phyloP scores from a whole-genome alignment of 2,329 filamentous ascomycete species.

The Hypoxylon sp. region DNA sequence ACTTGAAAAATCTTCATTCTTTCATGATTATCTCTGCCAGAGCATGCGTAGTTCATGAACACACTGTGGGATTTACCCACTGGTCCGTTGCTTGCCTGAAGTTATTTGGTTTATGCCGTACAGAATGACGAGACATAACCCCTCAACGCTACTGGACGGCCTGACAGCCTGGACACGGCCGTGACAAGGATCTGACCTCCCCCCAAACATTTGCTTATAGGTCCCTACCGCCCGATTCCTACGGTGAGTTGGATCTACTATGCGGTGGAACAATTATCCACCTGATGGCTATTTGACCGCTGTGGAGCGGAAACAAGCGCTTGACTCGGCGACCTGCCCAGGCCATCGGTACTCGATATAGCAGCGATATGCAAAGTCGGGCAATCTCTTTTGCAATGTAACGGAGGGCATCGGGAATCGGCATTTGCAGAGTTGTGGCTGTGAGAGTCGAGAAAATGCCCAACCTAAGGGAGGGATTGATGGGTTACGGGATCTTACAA shows the following conservation, averaged over 20 bases:
- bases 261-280: conserved; percentile 37
- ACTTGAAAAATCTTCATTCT: conserved; percentile 1
- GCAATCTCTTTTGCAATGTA: conserved; percentile 17
- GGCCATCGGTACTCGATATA: conserved; percentile 40
- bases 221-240: conserved; percentile 19
- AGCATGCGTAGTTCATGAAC: conserved; percentile 5
- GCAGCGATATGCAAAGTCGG: conserved; percentile 37
- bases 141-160: not conserved
- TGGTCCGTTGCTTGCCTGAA: conserved; percentile 16
- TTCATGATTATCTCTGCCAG: conserved; percentile 12
- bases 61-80: conserved; percentile 4
- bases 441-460: conserved; percentile 13
- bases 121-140: conserved; percentile 10
- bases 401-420: conserved; percentile 31
- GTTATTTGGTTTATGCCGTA: conserved; percentile 19
- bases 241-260: conserved; percentile 7
- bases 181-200: conserved; percentile 24
- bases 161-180: conserved; percentile 4
- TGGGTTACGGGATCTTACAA: conserved; percentile 24
- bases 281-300: conserved; percentile 13
- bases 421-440: conserved; percentile 32
- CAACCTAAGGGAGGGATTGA: conserved; percentile 1
- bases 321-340: conserved; percentile 38
- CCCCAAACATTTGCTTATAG: conserved; percentile 19
- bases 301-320: conserved; percentile 33